phyloP scores from a whole-genome alignment of 1,284 basidiomycete species.

The Gastroboletus turbinatus region DNA sequence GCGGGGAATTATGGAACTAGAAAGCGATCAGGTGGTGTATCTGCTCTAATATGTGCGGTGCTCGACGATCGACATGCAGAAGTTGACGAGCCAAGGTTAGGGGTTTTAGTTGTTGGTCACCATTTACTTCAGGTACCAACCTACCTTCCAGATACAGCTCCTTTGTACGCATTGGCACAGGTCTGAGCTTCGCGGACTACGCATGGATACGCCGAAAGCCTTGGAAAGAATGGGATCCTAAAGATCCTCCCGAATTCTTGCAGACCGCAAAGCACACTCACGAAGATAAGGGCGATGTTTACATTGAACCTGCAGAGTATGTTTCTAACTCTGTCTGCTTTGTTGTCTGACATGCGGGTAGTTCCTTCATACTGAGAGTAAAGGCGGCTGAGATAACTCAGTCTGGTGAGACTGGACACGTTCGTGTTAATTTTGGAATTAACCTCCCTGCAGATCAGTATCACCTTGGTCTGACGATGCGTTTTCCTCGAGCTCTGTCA shows the following conservation, averaged over 20 bases:
- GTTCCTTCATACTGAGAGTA: constrained; percentile 85
- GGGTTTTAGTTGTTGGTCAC: background rate
- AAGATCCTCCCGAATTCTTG: constrained; percentile 62
- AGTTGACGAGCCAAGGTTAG: constrained; percentile 63
- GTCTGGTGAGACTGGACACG: constrained; percentile 49
- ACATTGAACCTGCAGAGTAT: constrained; percentile 78
- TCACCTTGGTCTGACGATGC: constrained; percentile 75
- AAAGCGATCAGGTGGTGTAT: constrained; percentile 76
- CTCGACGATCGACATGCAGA: constrained; percentile 61
- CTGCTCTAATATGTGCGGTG: constrained; percentile 75
- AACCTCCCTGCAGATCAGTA: constrained; percentile 55
- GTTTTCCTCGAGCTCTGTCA: constrained; percentile 81
- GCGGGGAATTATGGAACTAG: constrained; percentile 76
- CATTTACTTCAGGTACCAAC: background rate
- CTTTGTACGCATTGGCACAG: constrained; percentile 86
- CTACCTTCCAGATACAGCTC: constrained; percentile 57
- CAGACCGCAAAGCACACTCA: constrained; percentile 54
- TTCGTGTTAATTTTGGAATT: background rate
- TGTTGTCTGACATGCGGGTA: constrained; percentile 30
- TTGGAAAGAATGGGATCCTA: constrained; percentile 73
- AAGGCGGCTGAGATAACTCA: constrained; percentile 87
- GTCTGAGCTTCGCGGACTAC: constrained; percentile 82
- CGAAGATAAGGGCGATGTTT: constrained; percentile 81
- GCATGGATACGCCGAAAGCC: constrained; percentile 74
- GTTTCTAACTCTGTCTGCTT: constrained; percentile 15